Evolutionary conservation across 2,329 filamentous ascomycete species (phyloP).

Genomic region (Laburnicola sp.): DNA sequence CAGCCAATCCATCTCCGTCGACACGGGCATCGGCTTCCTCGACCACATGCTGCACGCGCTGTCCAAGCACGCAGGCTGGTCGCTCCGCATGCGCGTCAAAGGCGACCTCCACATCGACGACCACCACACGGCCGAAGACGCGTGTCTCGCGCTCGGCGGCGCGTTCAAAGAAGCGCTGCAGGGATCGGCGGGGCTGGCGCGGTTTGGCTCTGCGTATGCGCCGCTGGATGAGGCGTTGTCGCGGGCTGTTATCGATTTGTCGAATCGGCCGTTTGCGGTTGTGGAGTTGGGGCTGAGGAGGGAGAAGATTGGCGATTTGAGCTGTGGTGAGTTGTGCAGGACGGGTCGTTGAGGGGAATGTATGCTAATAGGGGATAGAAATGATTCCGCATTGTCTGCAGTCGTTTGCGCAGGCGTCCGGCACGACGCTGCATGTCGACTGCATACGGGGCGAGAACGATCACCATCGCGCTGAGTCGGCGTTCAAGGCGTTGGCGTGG

Average conservation of each 20-base stretch:
- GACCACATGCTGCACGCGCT: slow-evolving; percentile 99
- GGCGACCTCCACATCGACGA: slow-evolving; percentile 97
- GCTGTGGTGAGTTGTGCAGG: slow-evolving; percentile 41
- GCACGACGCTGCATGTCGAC: slow-evolving; percentile 93
- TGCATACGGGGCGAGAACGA: slow-evolving; percentile 90
- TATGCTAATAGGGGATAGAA: slow-evolving; percentile 53
- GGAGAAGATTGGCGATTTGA: slow-evolving; percentile 92
- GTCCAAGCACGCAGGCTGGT: slow-evolving; percentile 95
- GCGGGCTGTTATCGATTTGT: slow-evolving; percentile 90
- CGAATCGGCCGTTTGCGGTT: slow-evolving; percentile 84
- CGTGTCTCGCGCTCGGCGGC: slow-evolving; percentile 84
- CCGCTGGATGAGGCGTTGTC: slow-evolving; percentile 95
- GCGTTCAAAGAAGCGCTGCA: slow-evolving; percentile 83
- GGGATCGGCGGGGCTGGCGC: slow-evolving; percentile 75
- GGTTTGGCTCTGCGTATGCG: slow-evolving; percentile 89
- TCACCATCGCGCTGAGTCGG: slow-evolving; percentile 93
- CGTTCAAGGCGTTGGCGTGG: slow-evolving; percentile 96
- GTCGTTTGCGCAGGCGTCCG: slow-evolving; percentile 88
- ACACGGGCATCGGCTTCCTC: slow-evolving; percentile 94
- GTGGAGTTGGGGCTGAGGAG: slow-evolving; percentile 81
- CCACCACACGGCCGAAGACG: slow-evolving; percentile 97
- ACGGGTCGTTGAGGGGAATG: too few relatives aligned
- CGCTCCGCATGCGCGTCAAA: slow-evolving; percentile 76
- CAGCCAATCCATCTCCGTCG: slow-evolving; percentile 81
- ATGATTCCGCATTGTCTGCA: slow-evolving; percentile 97